These are phyloP conservation scores for Beta vulgaris DNA, from an alignment of 148 eudicot species.

Conservation along the genomic window DNA sequence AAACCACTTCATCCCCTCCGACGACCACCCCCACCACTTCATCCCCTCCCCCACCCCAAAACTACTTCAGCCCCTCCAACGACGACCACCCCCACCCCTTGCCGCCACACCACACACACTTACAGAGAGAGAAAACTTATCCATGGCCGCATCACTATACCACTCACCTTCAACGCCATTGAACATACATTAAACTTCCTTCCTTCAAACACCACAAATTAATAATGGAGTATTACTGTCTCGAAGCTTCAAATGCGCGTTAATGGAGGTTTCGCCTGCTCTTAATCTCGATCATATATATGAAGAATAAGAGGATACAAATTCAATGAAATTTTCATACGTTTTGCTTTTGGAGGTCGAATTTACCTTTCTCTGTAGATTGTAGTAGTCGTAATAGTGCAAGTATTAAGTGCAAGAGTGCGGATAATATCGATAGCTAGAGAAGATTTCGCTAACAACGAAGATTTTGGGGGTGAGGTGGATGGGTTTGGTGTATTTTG, in stretches of 20 bases:
- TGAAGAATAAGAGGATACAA: constrained; percentile 23
- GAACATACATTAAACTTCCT: background rate
- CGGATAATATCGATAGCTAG: constrained; percentile 31
- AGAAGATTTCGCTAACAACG: constrained; percentile 75
- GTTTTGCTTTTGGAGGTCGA: constrained; percentile 8
- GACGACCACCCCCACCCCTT: too few relatives aligned
- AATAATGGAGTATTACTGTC: constrained; percentile 54
- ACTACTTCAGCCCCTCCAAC: too few relatives aligned
- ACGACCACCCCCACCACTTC: too few relatives aligned
- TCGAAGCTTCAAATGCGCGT: constrained; percentile 46
- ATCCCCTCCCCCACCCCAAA: too few relatives aligned
- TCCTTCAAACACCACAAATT: background rate
- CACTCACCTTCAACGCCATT: background rate
- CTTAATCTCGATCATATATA: constrained; percentile 8
- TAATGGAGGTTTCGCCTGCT: constrained; percentile 45
- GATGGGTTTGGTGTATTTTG: too few relatives aligned
- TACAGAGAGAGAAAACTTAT: background rate
- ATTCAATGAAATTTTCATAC: background rate
- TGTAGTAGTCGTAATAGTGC: constrained; percentile 23
- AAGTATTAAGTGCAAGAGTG: background rate
- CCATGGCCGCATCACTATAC: background rate
- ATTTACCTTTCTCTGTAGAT: background rate
- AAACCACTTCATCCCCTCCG: too few relatives aligned
- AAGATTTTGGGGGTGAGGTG: too few relatives aligned
- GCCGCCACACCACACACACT: constrained; percentile 1